Evolutionary conservation across 768 basidiomycete genomes (phyloP), one percentile per base, ranked within the genome.

Genomic region (Leccinellum luteum): DNA sequence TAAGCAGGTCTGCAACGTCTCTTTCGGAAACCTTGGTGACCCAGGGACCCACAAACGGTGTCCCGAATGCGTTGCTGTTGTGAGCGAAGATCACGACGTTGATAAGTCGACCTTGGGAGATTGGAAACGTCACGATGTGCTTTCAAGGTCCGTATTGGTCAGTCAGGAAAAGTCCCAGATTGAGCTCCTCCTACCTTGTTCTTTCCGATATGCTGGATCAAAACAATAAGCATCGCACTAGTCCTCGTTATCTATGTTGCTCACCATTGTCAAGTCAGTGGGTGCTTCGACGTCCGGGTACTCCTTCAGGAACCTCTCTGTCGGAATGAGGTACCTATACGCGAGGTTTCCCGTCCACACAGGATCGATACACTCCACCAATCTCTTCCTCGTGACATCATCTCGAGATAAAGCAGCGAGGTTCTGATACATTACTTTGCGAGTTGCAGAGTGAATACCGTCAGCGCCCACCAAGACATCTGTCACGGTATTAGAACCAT

Each of bases 401-500:
- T 64, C 58, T 30, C 3, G 23, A 13, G 28, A 14, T 17, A 27
- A 48, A 14, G 60, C 59, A 23, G 62, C 67, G 2, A 67, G 51
- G 0, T 56, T 51, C 48, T 54, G 30, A 35, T 71, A 67, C 63
- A 76, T 67, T 10, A 59, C 58, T 28, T 45, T 62, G 31, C 75
- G 68, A 3, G 69, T 66, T 30, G 62, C 66, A 0, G 79, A 80
- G 23, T 66, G 74, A 55, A 80, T 68, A 1, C 79, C 80, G 56
- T 81, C 80, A 6, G 75, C 70, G 3, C 76, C 79, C 7, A 80
- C 60, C 34, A 81, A 66, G 7, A 81, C 55, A 52, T 81, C 78
- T 27, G 76, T 76, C 0, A 60, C 60, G 8, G 72, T 68, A 1
- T 58, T 66, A 13, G 69, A 67, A 6, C 74, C 76, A 21, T 80